Base-by-base conservation (phyloP, 345 rosid genomes). In the Arabis alpina region DNA sequence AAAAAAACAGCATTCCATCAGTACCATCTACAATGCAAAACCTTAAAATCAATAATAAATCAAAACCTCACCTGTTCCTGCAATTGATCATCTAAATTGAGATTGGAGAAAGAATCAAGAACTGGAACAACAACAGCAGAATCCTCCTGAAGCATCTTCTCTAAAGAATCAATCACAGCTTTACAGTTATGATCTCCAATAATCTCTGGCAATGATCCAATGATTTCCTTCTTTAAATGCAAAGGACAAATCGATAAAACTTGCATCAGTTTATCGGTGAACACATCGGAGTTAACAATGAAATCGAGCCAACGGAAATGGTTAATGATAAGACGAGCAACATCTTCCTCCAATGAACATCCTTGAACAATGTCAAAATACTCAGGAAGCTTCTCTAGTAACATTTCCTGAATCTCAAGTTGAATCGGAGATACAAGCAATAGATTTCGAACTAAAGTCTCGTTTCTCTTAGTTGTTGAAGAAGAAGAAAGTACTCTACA, bases 131-230 rank as follows among this genome's bases (percentile, higher is more conserved):
- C 81, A 43, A 91, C 73, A 41, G 82, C 72, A 8, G 89, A 86
- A 80, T 91, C 97, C 68, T 91, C 97, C 52, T 71, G 86, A 41
- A 91, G 91, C 91, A 91, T 80, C 59, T 85, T 80, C 65, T 87
- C 91, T 2, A 91, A 83, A 61, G 88, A 87, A 74, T 85, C 86
- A 48, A 90, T 78, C 59, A 90, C 85, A 56, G 64, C 56, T 34
- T 61, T 80, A 61, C 76, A 78, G 67, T 79, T 83, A 16, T 80
- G 87, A 76, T 86, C 93, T 10, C 88, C 91, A 5, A 90, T 81
- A 52, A 90, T 87, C 84, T 91, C 95, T 10, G 97, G 95, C 77
- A 91, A 82, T 1, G 97, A 91, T 50, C 97, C 97, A 49, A 88
- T 84, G 10, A 91, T 87, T 83, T 91, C 97, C 49, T 83, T 85